Evolutionary conservation across 2,329 filamentous ascomycete genomes (phyloP).

Genomic region (Gremmenia infestans): DNA sequence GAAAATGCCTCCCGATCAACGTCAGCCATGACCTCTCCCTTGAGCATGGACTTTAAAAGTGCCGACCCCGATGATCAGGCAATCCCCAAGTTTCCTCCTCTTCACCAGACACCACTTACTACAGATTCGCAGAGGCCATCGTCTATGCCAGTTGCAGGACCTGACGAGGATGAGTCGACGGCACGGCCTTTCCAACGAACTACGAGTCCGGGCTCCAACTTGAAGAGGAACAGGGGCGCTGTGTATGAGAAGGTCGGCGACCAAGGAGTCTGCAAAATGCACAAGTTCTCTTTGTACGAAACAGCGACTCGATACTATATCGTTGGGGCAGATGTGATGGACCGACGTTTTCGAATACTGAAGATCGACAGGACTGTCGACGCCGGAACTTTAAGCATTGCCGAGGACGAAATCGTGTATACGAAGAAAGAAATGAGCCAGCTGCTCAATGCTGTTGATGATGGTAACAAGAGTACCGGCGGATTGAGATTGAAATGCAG

Average conservation of each 20-base stretch:
- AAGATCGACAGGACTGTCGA: slow-evolving; percentile 91
- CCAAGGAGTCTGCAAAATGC: slow-evolving; percentile 61
- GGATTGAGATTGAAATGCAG: slow-evolving; percentile 86
- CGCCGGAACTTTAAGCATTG: slow-evolving; percentile 71
- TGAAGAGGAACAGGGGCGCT: slow-evolving; percentile 27
- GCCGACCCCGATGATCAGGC: slow-evolving; percentile 17
- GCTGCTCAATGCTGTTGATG: slow-evolving; percentile 88
- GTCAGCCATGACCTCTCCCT: slow-evolving; percentile 31
- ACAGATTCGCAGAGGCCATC: slow-evolving; percentile 17
- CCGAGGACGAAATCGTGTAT: slow-evolving; percentile 94
- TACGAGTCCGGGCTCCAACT: slow-evolving; percentile 39
- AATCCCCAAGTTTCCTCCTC: slow-evolving; percentile 26
- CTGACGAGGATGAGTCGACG: slow-evolving; percentile 54
- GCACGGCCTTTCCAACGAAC: slow-evolving; percentile 53
- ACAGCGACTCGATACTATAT: slow-evolving; percentile 91
- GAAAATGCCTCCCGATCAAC: slow-evolving; percentile 26
- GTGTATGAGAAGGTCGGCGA: slow-evolving; percentile 33
- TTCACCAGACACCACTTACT: slow-evolving; percentile 19
- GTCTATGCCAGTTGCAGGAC: slow-evolving; percentile 32
- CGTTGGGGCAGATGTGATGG: slow-evolving; percentile 85
- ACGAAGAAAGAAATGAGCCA: slow-evolving; percentile 88
- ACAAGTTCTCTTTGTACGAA: slow-evolving; percentile 97
- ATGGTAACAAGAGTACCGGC: slow-evolving; percentile 86
- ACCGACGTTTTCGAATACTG: slow-evolving; percentile 82
- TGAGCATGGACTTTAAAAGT: slow-evolving; percentile 25